Evolutionary conservation across 2,329 filamentous ascomycete genomes (phyloP).

Genomic region (Colletotrichum orchidophilum): DNA sequence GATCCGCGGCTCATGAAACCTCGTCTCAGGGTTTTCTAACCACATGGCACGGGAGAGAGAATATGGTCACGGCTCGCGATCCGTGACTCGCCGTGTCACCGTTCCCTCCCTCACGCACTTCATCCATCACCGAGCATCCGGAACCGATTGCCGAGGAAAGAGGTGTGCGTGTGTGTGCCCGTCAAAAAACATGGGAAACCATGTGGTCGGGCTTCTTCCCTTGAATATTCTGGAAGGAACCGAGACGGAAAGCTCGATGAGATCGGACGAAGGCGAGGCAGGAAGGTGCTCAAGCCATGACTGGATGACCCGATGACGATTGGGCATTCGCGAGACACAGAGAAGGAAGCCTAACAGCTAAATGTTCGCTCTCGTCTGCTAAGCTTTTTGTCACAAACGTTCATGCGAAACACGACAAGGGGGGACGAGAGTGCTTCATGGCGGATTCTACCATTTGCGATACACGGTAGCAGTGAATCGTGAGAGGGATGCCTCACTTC

Average conservation of each 20-base stretch:
- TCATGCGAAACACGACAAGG: neutral
- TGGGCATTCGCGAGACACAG: neutral
- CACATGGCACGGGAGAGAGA: neutral
- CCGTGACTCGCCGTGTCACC: neutral
- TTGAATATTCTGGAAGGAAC: constrained; percentile 20
- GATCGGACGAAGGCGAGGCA: constrained; percentile 18
- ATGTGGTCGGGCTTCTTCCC: neutral
- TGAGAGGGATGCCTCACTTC: neutral
- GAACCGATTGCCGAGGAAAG: neutral
- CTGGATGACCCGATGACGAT: neutral
- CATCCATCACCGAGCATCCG: neutral
- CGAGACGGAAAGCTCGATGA: neutral
- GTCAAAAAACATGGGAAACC: neutral
- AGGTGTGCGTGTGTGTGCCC: neutral
- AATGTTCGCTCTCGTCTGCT: neutral
- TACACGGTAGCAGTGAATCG: neutral
- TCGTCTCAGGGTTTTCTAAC: neutral
- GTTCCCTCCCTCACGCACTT: no score
- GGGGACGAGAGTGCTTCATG: neutral
- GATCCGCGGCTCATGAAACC: constrained; percentile 28
- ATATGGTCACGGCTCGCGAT: neutral
- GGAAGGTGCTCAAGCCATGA: neutral
- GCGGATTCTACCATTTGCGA: neutral
- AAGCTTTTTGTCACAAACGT: neutral
- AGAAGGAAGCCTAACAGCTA: neutral